These are phyloP conservation scores for Isabelozyma heimii DNA, from an alignment of 805 yeast species.

Conservation along the genomic window DNA sequence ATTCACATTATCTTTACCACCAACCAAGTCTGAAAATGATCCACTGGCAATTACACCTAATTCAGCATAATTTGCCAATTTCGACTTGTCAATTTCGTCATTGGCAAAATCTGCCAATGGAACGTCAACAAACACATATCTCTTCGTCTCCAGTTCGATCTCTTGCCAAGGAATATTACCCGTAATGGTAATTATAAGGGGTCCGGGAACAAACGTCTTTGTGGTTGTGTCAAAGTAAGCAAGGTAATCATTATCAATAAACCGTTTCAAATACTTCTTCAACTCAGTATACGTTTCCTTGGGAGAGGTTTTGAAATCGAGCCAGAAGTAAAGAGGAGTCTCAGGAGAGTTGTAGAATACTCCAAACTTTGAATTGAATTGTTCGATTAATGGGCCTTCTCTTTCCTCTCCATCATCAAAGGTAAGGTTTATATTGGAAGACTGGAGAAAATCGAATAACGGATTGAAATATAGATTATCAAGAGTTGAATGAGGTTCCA, in stretches of 20 bases:
- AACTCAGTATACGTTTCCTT: slow-evolving; percentile 45
- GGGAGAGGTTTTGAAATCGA: slow-evolving; percentile 63
- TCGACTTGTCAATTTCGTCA: slow-evolving; percentile 16
- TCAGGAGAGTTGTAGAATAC: slow-evolving; percentile 43
- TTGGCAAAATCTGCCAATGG: slow-evolving; percentile 36
- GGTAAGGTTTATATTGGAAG: slow-evolving; percentile 40
- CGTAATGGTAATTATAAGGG: slow-evolving; percentile 61
- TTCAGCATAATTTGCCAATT: slow-evolving; percentile 19
- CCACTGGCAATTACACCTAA: slow-evolving; percentile 42
- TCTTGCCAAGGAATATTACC: slow-evolving; percentile 57
- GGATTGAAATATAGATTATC: slow-evolving; percentile 52
- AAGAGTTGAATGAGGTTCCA: slow-evolving; percentile 47
- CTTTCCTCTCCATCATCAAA: slow-evolving; percentile 1
- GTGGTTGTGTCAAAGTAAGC: slow-evolving; percentile 43
- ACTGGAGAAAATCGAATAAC: slow-evolving; percentile 44
- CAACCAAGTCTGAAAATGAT: slow-evolving; percentile 34
- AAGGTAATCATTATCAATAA: slow-evolving; percentile 48
- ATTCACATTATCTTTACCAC: slow-evolving; percentile 11
- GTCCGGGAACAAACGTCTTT: slow-evolving; percentile 42
- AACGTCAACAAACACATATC: slow-evolving; percentile 54
- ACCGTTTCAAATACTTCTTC: slow-evolving; percentile 42
- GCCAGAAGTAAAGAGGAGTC: slow-evolving; percentile 55
- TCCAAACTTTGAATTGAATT: slow-evolving; percentile 20
- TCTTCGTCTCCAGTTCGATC: slow-evolving; percentile 15
- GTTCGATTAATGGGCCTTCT: slow-evolving; percentile 10